A percentile compares a stretch with the other conserved stretches of the same genome.
These are phyloP conservation scores for Canna indica DNA, from an alignment of 176 grass and related monocot species.

Conservation along the genomic window DNA sequence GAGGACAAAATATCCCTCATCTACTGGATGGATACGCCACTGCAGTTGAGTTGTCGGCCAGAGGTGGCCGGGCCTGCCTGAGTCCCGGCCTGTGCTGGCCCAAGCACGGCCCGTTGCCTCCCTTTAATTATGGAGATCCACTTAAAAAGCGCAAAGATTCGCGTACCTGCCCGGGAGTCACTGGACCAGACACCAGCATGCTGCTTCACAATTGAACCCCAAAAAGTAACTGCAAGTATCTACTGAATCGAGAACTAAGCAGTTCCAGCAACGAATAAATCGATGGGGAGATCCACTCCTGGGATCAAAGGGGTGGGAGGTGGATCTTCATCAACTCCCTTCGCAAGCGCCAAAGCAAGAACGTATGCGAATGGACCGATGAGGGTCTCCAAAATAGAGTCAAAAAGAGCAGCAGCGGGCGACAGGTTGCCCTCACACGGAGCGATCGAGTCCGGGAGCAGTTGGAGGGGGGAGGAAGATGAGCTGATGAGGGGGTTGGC, in stretches of 20 bases:
- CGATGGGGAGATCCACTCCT: not conserved
- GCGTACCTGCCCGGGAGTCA: constrained; percentile 6
- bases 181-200: constrained; percentile 2
- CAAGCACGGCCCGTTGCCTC: too few species aligned
- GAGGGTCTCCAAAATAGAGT: not conserved
- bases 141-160: not conserved
- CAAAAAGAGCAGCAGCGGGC: not conserved
- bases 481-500: not conserved
- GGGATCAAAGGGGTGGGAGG: not conserved
- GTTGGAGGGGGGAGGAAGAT: not conserved
- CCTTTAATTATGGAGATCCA: not conserved
- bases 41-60: too few species aligned
- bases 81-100: too few species aligned
- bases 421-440: not conserved
- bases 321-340: not conserved
- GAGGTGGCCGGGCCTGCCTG: too few species aligned
- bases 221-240: not conserved
- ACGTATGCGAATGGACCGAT: not conserved
- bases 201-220: not conserved
- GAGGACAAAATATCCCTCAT: too few species aligned
- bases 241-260: not conserved
- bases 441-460: not conserved
- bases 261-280: not conserved
- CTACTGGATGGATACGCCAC: too few species aligned
- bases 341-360: not conserved